Percentiles rank a stretch among this genome's conserved stretches.
These are phyloP conservation scores for Eimeria praecox DNA, from an alignment of 169 alveolate genomes.

Conservation along the genomic window DNA sequence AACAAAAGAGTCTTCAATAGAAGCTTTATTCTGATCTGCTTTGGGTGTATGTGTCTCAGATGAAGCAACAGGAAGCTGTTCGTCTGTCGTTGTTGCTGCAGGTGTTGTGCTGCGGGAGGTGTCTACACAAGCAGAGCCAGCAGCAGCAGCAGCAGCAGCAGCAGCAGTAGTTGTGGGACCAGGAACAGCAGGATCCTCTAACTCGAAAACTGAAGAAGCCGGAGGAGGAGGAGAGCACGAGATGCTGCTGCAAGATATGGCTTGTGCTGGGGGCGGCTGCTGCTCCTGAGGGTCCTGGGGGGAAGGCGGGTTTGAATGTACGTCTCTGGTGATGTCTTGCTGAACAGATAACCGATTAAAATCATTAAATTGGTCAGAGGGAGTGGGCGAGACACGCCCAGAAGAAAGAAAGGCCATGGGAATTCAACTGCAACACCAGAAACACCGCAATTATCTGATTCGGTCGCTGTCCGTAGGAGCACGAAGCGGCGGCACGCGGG, in stretches of 20 bases:
- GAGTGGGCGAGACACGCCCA: neutral
- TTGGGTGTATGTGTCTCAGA: neutral
- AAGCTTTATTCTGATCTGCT: too few relatives aligned
- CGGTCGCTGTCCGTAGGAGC: neutral
- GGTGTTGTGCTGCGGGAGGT: neutral
- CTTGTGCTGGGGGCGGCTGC: neutral
- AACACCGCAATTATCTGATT: neutral
- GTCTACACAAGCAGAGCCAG: neutral
- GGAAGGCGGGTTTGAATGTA: neutral
- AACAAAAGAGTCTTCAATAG: neutral
- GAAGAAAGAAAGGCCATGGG: neutral
- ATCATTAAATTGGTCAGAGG: neutral
- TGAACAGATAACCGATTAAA: neutral
- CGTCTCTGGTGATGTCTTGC: neutral
- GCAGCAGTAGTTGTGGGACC: neutral
- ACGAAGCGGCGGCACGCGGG: neutral
- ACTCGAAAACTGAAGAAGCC: neutral
- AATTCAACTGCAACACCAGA: neutral
- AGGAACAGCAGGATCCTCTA: neutral
- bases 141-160: neutral
- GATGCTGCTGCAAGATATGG: neutral
- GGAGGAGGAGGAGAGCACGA: neutral
- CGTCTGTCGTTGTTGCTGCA: neutral
- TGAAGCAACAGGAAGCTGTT: neutral
- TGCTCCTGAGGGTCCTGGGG: neutral